phyloP scores from a whole-genome alignment of 306 rosid species.

The Begonia masoniana region DNA sequence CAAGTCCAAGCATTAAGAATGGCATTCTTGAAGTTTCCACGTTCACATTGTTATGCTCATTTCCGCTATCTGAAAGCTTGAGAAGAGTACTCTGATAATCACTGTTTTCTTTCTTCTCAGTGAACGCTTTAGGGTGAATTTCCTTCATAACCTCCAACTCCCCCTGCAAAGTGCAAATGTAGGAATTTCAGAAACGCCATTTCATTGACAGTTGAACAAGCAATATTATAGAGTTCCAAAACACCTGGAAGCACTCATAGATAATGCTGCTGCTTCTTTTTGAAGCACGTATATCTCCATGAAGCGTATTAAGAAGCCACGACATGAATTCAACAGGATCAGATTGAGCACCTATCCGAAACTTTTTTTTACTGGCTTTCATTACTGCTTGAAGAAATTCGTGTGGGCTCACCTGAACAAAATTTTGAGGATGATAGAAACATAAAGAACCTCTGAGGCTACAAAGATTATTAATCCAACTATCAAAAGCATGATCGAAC shows the following conservation, averaged over 20 bases:
- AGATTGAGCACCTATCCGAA: conserved; percentile 79
- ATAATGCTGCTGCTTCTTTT: conserved; percentile 80
- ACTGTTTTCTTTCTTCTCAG: conserved; percentile 47
- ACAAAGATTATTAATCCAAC: conserved; percentile 3
- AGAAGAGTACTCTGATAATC: conserved; percentile 23
- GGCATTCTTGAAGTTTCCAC: conserved; percentile 69
- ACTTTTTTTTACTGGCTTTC: conserved; percentile 91
- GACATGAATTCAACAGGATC: conserved; percentile 97
- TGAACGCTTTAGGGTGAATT: conserved; percentile 42
- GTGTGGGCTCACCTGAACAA: conserved; percentile 82
- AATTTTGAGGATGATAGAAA: conserved; percentile 10
- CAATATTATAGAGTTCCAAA: neutral
- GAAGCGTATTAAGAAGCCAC: conserved; percentile 92
- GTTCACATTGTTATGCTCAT: conserved; percentile 22
- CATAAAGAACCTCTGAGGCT: neutral
- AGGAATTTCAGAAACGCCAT: neutral
- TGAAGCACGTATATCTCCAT: conserved; percentile 62
- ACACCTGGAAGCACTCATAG: conserved; percentile 83
- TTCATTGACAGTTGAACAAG: neutral
- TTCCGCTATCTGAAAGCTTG: conserved; percentile 34
- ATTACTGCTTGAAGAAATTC: conserved; percentile 97
- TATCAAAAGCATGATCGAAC: conserved; percentile 26
- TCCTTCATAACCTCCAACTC: conserved; percentile 94
- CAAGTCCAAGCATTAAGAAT: conserved; percentile 92
- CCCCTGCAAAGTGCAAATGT: conserved; percentile 36